Percentiles rank a stretch among this genome's conserved stretches.
phyloP scores from a whole-genome alignment of 1,284 basidiomycete species.

The Cryptococcus wingfieldii region DNA sequence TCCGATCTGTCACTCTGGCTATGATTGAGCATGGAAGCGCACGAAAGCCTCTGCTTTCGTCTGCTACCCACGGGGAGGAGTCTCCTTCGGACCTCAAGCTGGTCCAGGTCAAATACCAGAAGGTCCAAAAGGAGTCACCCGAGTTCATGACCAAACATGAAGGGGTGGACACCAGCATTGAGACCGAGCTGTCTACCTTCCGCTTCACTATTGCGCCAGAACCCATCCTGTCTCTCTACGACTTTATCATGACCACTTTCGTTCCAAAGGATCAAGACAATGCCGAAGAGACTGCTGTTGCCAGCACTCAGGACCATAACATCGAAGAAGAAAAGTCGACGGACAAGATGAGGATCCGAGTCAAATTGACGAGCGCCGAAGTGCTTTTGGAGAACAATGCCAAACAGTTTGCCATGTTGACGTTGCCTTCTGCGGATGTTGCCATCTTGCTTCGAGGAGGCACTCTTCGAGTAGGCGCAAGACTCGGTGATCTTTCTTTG shows the following conservation, averaged over 20 bases:
- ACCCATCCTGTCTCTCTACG: constrained; percentile 86
- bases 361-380: constrained; percentile 84
- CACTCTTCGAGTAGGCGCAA: constrained; percentile 74
- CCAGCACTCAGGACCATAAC: background rate
- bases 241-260: constrained; percentile 98
- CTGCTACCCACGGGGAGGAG: constrained; percentile 54
- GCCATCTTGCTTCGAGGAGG: constrained; percentile 70
- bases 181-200: constrained; percentile 88
- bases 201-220: constrained; percentile 85
- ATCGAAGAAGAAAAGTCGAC: constrained; percentile 17
- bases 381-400: constrained; percentile 80
- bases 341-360: constrained; percentile 73
- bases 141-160: constrained; percentile 80
- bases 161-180: constrained; percentile 82
- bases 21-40: constrained; percentile 60
- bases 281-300: constrained; percentile 18
- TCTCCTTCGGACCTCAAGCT: constrained; percentile 58
- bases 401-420: constrained; percentile 73
- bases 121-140: constrained; percentile 79
- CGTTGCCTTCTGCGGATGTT: constrained; percentile 87
- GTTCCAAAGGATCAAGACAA: constrained; percentile 54
- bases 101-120: constrained; percentile 75
- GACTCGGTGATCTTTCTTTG: constrained; percentile 79
- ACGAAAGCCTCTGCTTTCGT: constrained; percentile 72
- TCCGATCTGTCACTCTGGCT: constrained; percentile 61